Base-by-base conservation (phyloP, 2,329 filamentous ascomycete species). In the Colletotrichum phormii region DNA sequence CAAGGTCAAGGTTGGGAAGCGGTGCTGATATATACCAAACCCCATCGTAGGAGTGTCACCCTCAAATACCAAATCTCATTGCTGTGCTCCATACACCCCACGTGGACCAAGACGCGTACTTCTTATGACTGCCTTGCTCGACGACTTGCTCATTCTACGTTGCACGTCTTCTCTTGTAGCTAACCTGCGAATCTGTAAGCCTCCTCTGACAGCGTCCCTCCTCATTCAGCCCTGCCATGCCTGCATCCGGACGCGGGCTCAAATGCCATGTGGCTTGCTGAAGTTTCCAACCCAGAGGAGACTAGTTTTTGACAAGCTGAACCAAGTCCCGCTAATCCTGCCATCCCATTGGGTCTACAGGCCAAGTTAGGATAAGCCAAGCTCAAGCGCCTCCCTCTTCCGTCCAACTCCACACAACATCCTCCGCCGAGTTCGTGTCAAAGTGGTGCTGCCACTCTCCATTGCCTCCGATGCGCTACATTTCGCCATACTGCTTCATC, bases 221-320 rank as follows among this genome's bases (percentile, higher is more conserved):
- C 37, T 29, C 22, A 29, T 33, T 61, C 67, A 71, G 67, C 66
- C 61, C 66, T 69, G 60, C 11, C 60, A 57, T 29, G 49, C 54
- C 59, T 18, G 13, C 9, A 31, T 12, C 55, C 55, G 71, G 33
- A 73, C 42, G 66, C 71, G 63, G 55, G 26, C 18, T 24, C 35
- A 53, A 29, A 51, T 42, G 33, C 66, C 61, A 57, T 70, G 66
- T 65, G 71, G 71, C 71, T 64, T 71, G 61, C 46, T 22, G 22
- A 31, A 42, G 64, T 29, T 22, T 65, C 46, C 26, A 61, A 15
- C 60, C 57, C 46, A 49, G 55, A 33, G 53, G 49, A 57, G 26
- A 53, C 54, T 60, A 55, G 35, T 31, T 42, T 46, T 33, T 24
- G 51, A 22, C 26, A 24, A 60, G 59, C 65, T 69, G 60, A 61